Evolutionary conservation across 2,329 filamentous ascomycete species (phyloP).

Genomic region (Aspergillus brasiliensis): DNA sequence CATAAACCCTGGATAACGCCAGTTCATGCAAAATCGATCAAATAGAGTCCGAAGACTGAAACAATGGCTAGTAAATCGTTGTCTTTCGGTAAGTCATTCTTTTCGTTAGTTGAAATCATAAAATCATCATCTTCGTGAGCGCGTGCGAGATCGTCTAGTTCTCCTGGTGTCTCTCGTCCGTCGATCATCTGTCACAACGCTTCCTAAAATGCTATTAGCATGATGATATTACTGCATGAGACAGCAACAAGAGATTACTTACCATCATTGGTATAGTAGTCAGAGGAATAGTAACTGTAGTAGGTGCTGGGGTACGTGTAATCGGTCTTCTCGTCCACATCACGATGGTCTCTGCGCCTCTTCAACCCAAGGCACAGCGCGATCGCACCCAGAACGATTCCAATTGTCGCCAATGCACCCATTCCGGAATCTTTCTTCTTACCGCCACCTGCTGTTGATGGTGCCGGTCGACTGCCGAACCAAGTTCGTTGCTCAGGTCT

Average conservation of each 20-base stretch:
- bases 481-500: constrained; percentile 39
- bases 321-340: constrained; percentile 43
- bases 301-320: constrained; percentile 44
- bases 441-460: constrained; percentile 25
- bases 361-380: constrained; percentile 50
- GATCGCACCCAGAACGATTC: constrained; percentile 46
- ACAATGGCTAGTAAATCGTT: not conserved
- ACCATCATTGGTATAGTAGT: constrained; percentile 47
- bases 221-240: not conserved
- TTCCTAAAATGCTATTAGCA: constrained; percentile 37
- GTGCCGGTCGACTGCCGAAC: constrained; percentile 45
- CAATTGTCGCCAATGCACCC: constrained; percentile 44
- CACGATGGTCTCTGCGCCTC: constrained; percentile 37
- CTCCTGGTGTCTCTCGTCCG: constrained; percentile 32
- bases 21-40: constrained; percentile 2
- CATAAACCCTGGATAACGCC: constrained; percentile 7
- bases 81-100: not conserved
- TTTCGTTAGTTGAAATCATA: constrained; percentile 1
- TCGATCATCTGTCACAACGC: constrained; percentile 43
- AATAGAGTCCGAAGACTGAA: not conserved
- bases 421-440: constrained; percentile 42
- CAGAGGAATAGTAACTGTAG: constrained; percentile 40
- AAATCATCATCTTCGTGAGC: constrained; percentile 31
- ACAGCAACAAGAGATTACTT: constrained; percentile 20
- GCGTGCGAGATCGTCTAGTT: constrained; percentile 32